Evolutionary conservation across 31 red algal genomes (phyloP).

Genomic region (Odonthalia washingtoniensis): DNA sequence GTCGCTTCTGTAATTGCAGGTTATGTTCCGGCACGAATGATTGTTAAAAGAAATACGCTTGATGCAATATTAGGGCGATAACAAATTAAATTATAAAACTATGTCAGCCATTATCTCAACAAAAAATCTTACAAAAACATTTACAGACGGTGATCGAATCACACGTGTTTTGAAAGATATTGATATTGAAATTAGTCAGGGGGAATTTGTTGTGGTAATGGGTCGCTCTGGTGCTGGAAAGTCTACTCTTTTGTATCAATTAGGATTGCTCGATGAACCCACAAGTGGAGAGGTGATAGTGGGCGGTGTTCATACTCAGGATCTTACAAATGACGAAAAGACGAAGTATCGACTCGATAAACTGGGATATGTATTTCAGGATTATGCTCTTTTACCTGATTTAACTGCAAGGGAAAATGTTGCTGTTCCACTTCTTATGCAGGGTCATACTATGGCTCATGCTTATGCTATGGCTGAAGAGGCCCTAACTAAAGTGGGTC

Average conservation of each 20-base stretch:
- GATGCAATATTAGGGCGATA: conserved; percentile 4
- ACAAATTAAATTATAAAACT: not conserved
- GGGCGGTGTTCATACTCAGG: not conserved
- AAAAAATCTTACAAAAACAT: conserved; percentile 15
- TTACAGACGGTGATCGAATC: not conserved
- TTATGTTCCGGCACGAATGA: conserved; percentile 4
- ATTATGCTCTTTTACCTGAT: conserved; percentile 4
- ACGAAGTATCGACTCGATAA: conserved; percentile 6
- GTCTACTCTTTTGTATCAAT: conserved; percentile 19
- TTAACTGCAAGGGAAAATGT: conserved; percentile 30
- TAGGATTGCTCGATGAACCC: conserved; percentile 1
- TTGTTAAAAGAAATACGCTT: conserved; percentile 6
- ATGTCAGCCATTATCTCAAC: not conserved
- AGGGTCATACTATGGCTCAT: not conserved
- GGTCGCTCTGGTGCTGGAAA: conserved; percentile 33
- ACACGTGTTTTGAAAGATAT: conserved; percentile 25
- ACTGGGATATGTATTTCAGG: conserved; percentile 33
- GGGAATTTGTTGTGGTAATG: conserved; percentile 17
- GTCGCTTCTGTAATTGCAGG: conserved; percentile 5
- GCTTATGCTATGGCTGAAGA: conserved; percentile 6
- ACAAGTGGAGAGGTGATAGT: conserved; percentile 8
- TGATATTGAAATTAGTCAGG: conserved; percentile 31
- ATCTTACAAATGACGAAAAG: not conserved
- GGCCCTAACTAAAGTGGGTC: not conserved
- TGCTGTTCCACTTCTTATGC: not conserved